Conservation (phyloP, 2,329 filamentous ascomycete genomes). For the Orbilia quercus region DNA sequence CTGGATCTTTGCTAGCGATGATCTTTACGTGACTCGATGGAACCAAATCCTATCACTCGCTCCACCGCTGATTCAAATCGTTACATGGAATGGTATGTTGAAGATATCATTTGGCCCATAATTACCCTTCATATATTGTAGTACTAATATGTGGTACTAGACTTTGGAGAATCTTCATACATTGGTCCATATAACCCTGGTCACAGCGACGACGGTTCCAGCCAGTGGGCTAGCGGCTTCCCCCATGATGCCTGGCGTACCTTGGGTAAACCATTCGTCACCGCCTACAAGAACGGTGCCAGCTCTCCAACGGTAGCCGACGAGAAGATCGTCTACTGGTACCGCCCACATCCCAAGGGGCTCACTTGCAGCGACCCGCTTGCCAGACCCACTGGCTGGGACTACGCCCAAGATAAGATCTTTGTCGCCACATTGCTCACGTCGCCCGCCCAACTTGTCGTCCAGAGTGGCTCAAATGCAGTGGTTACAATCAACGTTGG, state of each 20-base stretch:
- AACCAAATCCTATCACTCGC: slow-evolving; percentile 66
- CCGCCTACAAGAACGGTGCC: slow-evolving; percentile 66
- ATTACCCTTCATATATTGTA: no score
- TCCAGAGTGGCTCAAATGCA: slow-evolving; percentile 60
- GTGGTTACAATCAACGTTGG: slow-evolving; percentile 60
- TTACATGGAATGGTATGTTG: slow-evolving; percentile 58
- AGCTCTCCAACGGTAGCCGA: slow-evolving; percentile 61
- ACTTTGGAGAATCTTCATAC: slow-evolving; percentile 72
- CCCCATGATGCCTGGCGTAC: slow-evolving; percentile 68
- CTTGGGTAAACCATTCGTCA: slow-evolving; percentile 67
- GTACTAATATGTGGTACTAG: slow-evolving; percentile 65
- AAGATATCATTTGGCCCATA: no score
- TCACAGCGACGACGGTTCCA: slow-evolving; percentile 66
- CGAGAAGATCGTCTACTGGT: slow-evolving; percentile 65
- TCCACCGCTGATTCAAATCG: slow-evolving; percentile 61
- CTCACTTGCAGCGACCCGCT: slow-evolving; percentile 58
- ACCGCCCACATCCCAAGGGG: slow-evolving; percentile 63
- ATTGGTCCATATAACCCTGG: slow-evolving; percentile 67
- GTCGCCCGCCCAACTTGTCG: slow-evolving; percentile 60
- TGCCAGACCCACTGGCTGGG: slow-evolving; percentile 57
- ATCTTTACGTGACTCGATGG: slow-evolving; percentile 73
- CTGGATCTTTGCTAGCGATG: slow-evolving; percentile 73
- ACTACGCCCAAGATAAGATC: slow-evolving; percentile 58
- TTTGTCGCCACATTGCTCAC: slow-evolving; percentile 62
- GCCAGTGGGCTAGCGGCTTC: slow-evolving; percentile 66